Conservation (phyloP, 225 moss, liverwort and hornwort species). For the Bryoerythrophyllum caledonicum region DNA sequence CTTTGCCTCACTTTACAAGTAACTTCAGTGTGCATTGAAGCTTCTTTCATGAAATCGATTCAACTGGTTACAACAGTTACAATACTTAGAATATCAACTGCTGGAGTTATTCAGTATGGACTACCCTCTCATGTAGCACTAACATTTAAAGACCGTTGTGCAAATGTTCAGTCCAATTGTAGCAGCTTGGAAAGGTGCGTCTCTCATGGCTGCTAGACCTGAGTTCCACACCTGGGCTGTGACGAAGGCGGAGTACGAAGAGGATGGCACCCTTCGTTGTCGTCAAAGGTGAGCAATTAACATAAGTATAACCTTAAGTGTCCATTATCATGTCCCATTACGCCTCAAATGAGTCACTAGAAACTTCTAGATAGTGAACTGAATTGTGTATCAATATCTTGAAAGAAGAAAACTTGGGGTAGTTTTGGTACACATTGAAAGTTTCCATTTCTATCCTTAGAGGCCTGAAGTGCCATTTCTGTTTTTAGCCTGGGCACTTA, state of each 20-base stretch:
- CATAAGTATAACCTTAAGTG: too few species aligned
- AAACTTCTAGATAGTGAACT: too few species aligned
- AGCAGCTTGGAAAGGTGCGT: conserved; percentile 94
- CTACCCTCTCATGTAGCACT: conserved; percentile 6
- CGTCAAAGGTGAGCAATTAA: conserved; percentile 62
- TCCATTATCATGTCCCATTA: too few species aligned
- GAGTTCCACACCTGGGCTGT: conserved; percentile 80
- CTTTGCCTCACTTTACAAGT: too few species aligned
- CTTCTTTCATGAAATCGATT: neutral
- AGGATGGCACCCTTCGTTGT: conserved; percentile 76
- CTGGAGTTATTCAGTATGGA: conserved; percentile 14
- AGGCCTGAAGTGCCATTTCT: too few species aligned
- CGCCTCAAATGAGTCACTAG: too few species aligned
- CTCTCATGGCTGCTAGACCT: conserved; percentile 73
- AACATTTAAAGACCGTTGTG: conserved; percentile 15
- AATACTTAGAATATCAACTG: neutral
- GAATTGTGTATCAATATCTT: too few species aligned
- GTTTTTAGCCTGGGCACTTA: too few species aligned
- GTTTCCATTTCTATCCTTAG: too few species aligned
- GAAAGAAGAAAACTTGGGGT: too few species aligned
- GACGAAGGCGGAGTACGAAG: conserved; percentile 92
- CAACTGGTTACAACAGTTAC: neutral
- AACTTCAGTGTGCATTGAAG: neutral
- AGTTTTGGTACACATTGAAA: too few species aligned
- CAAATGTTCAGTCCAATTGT: conserved; percentile 57